Percentiles rank a stretch among this genome's conserved stretches.
phyloP scores from a whole-genome alignment of 2,329 filamentous ascomycete genomes.

The Aspergillus sp. region DNA sequence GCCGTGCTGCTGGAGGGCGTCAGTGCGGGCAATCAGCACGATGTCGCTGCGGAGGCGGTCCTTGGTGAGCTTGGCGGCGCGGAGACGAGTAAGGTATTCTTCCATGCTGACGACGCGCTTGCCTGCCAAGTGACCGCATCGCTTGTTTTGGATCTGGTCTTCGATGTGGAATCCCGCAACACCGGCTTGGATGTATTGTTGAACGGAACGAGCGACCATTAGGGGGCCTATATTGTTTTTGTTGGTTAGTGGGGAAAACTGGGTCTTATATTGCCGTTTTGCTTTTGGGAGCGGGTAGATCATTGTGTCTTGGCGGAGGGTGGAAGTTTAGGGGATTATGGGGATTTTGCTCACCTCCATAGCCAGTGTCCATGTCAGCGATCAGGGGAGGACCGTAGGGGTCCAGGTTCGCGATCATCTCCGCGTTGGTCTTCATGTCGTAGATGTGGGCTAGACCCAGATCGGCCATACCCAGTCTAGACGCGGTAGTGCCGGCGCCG shows the following conservation, averaged over 20 bases:
- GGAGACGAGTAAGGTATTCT: slow-evolving; percentile 38
- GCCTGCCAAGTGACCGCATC: slow-evolving; percentile 44
- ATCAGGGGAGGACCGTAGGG: slow-evolving; percentile 58
- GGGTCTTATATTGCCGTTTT: slow-evolving; percentile 21
- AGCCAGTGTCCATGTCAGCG: slow-evolving; percentile 59
- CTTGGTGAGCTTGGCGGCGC: slow-evolving; percentile 39
- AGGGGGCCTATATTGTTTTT: slow-evolving; percentile 31
- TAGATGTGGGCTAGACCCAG: slow-evolving; percentile 63
- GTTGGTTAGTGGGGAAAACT: neutral
- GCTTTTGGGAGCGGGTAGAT: neutral
- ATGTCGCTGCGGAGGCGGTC: slow-evolving; percentile 42
- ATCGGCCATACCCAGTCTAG: slow-evolving; percentile 63
- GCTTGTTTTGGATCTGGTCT: slow-evolving; percentile 54
- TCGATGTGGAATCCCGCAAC: slow-evolving; percentile 61
- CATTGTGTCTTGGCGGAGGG: too few species aligned
- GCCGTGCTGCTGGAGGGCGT: slow-evolving; percentile 40
- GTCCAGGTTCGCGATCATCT: slow-evolving; percentile 65
- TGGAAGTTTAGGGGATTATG: neutral
- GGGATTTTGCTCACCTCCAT: slow-evolving; percentile 43
- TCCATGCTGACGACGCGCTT: slow-evolving; percentile 42
- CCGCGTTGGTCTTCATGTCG: slow-evolving; percentile 66
- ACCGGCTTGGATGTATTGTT: slow-evolving; percentile 54
- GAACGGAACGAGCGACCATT: slow-evolving; percentile 51
- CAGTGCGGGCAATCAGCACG: slow-evolving; percentile 48
- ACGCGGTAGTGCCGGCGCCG: slow-evolving; percentile 64